Conservation (phyloP, 2,329 filamentous ascomycete species). For the Achaetomium macrosporum region DNA sequence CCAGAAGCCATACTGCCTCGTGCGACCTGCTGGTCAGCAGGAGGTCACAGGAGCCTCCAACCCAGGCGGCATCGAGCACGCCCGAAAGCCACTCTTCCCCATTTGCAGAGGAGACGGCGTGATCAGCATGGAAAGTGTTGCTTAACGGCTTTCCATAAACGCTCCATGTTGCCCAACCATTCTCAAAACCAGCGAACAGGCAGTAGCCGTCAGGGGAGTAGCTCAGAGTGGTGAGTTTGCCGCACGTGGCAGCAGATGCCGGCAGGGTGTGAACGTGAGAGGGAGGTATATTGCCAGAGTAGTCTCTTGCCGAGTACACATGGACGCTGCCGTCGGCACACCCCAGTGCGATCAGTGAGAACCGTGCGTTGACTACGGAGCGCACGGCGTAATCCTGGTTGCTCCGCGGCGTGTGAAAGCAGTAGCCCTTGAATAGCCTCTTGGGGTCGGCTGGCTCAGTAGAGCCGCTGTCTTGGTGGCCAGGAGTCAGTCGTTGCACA, state of each 20-base stretch:
- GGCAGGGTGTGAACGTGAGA: constrained; percentile 73
- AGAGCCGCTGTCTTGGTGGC: constrained; percentile 35
- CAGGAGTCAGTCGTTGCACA: constrained; percentile 62
- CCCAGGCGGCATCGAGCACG: constrained; percentile 73
- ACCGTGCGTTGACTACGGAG: constrained; percentile 86
- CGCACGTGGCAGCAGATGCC: constrained; percentile 61
- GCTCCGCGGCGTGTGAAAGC: constrained; percentile 71
- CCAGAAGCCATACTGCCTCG: constrained; percentile 76
- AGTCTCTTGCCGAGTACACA: constrained; percentile 91
- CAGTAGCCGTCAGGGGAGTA: constrained; percentile 97
- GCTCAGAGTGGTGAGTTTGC: constrained; percentile 64
- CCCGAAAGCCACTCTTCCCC: constrained; percentile 81
- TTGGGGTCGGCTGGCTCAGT: constrained; percentile 45
- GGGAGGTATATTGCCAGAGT: constrained; percentile 82
- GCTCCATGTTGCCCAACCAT: constrained; percentile 94
- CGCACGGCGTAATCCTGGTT: constrained; percentile 58
- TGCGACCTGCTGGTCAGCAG: constrained; percentile 66
- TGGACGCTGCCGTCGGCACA: constrained; percentile 72
- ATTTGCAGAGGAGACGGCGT: constrained; percentile 57
- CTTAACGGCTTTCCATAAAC: constrained; percentile 90
- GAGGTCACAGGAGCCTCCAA: constrained; percentile 81
- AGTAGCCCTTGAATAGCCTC: constrained; percentile 80
- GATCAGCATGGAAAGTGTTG: constrained; percentile 72
- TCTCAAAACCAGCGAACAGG: constrained; percentile 86
- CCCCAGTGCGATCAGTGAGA: constrained; percentile 85